These are phyloP conservation scores for Ogataea hybrid DNA, from an alignment of 1,139 yeast genomes.

Conservation along the genomic window DNA sequence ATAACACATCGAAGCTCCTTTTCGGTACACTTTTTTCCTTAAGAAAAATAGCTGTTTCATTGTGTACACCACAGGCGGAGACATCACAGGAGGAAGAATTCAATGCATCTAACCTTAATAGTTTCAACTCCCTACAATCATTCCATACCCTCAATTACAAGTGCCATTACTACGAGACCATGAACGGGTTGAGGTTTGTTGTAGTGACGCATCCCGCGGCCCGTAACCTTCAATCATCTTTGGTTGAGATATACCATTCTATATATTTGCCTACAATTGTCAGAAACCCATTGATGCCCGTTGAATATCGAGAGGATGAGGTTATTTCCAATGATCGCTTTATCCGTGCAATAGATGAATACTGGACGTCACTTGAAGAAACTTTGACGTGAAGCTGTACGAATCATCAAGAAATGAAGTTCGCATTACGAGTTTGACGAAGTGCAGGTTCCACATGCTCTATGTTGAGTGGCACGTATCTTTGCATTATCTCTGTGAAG, in stretches of 20 bases:
- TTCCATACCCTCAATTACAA: constrained; percentile 62
- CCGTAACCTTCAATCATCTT: constrained; percentile 56
- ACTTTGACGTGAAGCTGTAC: constrained; percentile 11
- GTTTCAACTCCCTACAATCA: constrained; percentile 16
- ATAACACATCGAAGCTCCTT: constrained; percentile 70
- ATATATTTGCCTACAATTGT: constrained; percentile 69
- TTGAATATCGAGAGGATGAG: constrained; percentile 45
- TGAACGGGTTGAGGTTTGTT: constrained; percentile 74
- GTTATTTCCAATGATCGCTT: constrained; percentile 46
- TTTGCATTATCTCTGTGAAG: not conserved
- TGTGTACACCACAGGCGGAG: constrained; percentile 8
- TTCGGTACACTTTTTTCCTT: constrained; percentile 88
- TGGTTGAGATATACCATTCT: constrained; percentile 66
- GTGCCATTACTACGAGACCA: constrained; percentile 77
- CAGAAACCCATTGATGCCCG: constrained; percentile 56
- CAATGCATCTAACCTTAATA: constrained; percentile 15
- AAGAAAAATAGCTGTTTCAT: constrained; percentile 58
- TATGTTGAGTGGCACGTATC: not conserved
- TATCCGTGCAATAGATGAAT: constrained; percentile 43
- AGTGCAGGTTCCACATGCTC: no score
- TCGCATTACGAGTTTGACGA: no score
- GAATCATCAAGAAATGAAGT: no score
- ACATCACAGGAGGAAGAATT: constrained; percentile 7
- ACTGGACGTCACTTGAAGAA: constrained; percentile 29
- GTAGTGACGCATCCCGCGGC: constrained; percentile 66